phyloP scores from a whole-genome alignment of 805 yeast genomes.

The Wickerhamiella domercqiae region DNA sequence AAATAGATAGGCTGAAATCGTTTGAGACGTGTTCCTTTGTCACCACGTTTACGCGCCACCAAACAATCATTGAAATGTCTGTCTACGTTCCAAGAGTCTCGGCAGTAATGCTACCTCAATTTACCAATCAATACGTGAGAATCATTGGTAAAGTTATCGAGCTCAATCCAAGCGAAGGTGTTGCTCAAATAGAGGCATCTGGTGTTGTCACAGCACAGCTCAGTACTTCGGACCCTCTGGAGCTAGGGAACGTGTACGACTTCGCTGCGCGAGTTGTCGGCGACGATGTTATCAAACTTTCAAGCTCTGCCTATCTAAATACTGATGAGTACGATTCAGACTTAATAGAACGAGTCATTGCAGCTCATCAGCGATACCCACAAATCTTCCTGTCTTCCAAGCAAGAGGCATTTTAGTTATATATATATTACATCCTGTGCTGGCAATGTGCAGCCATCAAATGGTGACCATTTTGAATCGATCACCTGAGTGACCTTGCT shows the following conservation, averaged over 20 bases:
- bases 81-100: constrained; percentile 17
- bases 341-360: not conserved
- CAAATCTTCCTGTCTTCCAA: too few relatives aligned
- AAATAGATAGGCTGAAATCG: not conserved
- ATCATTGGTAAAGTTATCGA: constrained; percentile 23
- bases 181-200: constrained; percentile 17
- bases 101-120: constrained; percentile 17
- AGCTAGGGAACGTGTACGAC: constrained; percentile 22
- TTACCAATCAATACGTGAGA: constrained; percentile 18
- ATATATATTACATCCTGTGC: not conserved
- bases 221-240: constrained; percentile 12
- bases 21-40: too few relatives aligned
- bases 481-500: too few relatives aligned
- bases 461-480: not conserved
- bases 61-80: too few relatives aligned
- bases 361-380: not conserved
- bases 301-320: constrained; percentile 17
- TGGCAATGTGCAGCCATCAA: not conserved
- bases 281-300: constrained; percentile 19
- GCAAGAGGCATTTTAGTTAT: not conserved
- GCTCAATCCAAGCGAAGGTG: constrained; percentile 17
- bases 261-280: constrained; percentile 23
- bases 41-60: too few relatives aligned
- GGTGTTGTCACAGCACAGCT: constrained; percentile 22
- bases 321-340: constrained; percentile 3